Evolutionary conservation across 805 yeast genomes (phyloP).

Genomic region (Kluyveromyces starmeri): DNA sequence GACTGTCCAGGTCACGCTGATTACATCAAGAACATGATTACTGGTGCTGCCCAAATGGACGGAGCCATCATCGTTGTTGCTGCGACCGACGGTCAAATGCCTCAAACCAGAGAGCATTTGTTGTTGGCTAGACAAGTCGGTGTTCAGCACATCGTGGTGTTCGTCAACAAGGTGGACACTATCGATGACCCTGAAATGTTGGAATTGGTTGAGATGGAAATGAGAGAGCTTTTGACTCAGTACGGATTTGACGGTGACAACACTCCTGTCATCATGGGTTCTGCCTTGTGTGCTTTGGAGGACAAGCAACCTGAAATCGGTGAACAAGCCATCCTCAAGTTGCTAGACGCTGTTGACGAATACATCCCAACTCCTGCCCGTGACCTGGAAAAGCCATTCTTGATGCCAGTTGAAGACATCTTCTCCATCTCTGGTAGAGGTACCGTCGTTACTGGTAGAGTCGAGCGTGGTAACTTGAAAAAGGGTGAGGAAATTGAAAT

Average conservation of each 20-base stretch:
- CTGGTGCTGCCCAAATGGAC: constrained; percentile 99
- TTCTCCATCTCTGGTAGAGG: constrained; percentile 99
- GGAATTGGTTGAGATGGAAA: constrained; percentile 99
- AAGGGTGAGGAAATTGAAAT: constrained; percentile 98
- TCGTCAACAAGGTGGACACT: constrained; percentile 96
- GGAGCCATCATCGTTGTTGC: constrained; percentile 99
- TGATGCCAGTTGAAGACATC: constrained; percentile 95
- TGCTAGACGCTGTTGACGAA: constrained; percentile 88
- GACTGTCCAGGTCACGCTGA: constrained; percentile 99
- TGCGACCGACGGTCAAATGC: constrained; percentile 99
- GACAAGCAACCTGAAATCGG: constrained; percentile 86
- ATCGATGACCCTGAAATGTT: constrained; percentile 98
- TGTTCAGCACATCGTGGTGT: constrained; percentile 94
- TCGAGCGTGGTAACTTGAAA: constrained; percentile 94
- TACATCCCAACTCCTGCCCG: constrained; percentile 94
- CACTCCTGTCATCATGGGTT: constrained; percentile 97
- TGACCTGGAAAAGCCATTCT: constrained; percentile 91
- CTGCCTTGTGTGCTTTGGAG: constrained; percentile 95
- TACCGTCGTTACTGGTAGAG: constrained; percentile 98
- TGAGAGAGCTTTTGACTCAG: constrained; percentile 87
- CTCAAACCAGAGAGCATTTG: constrained; percentile 98
- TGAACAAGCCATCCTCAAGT: constrained; percentile 67
- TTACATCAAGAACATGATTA: constrained; percentile 97
- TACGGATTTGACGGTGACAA: constrained; percentile 98
- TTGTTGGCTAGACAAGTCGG: constrained; percentile 99